Evolutionary conservation across 495 filamentous ascomycete species (phyloP), one percentile per base, ranked within the genome.

Genomic region (Tuber aestivum): DNA sequence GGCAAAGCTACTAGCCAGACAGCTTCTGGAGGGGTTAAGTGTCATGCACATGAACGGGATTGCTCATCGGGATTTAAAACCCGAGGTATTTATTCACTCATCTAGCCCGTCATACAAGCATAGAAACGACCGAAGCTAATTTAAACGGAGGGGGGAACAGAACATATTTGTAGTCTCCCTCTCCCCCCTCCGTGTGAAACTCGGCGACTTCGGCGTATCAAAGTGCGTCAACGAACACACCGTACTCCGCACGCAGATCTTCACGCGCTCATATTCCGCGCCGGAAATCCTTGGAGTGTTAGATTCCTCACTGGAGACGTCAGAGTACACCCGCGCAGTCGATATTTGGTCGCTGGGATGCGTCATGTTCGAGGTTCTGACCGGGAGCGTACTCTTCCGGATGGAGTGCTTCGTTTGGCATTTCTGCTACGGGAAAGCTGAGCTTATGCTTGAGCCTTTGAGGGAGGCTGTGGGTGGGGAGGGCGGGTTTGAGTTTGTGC

Each of bases 41-140:
- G 80, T 85, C 42, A 87, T 89, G 85, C 87, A 88, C 77, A 72
- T 81, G n/a, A 83, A 87, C 61, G 80, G 79, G 0, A 88, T 86
- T 78, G 83, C 84, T 16, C 87, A 89, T 73, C 76, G 87, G 21
- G 87, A 88, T 77, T 68, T 88, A 5, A 89, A 89, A 77, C 88
- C 87, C 20, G 78, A 83, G 40, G 86, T 86, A 82, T 69, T 84
- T 76, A 75, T 75, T 79, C 79, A 41, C 71, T 77, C 69, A 72
- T 81, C 1, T 41, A 76, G 41, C 73, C 32, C 65, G 79, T 12
- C 81, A 78, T 14, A 76, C 76, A 16, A 48, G 71, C 68, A 70
- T 38, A 23, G 40, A 35, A 45, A 32, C n/a, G 50, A 5, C 50
- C 4, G 14, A 56, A 61, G 48, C 50, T 32, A 27, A 61, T 10